Evolutionary conservation across 1,284 basidiomycete species (phyloP).

Genomic region (Pterula multifida): DNA sequence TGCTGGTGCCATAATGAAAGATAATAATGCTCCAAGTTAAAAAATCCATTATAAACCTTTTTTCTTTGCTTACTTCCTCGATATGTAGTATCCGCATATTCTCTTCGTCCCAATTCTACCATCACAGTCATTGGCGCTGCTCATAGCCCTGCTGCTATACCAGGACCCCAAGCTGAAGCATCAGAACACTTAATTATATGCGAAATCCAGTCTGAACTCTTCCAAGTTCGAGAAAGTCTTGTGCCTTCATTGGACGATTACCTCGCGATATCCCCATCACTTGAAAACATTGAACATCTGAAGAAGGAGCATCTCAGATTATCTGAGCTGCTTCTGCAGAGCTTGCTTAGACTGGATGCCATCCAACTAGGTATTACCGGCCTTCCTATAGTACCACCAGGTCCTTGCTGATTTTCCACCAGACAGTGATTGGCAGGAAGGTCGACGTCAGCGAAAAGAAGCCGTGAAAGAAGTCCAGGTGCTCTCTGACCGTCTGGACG

Average conservation of each 20-base stretch:
- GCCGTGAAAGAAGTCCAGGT: slow-evolving; percentile 2
- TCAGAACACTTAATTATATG: neutral
- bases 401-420: neutral
- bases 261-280: neutral
- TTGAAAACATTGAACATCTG: neutral
- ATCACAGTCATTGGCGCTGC: slow-evolving; percentile 45
- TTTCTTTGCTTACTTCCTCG: slow-evolving; percentile 9
- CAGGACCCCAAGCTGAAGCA: neutral
- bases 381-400: neutral
- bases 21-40: slow-evolving; percentile 56
- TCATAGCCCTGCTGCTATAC: slow-evolving; percentile 14
- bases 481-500: neutral
- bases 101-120: slow-evolving; percentile 44
- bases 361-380: neutral
- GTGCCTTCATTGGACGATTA: neutral
- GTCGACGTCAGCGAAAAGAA: neutral
- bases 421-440: neutral
- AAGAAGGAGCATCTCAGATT: neutral
- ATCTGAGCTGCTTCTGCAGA: neutral
- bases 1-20: slow-evolving; percentile 69
- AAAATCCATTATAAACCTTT: slow-evolving; percentile 7
- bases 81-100: slow-evolving; percentile 48
- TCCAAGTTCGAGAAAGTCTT: neutral
- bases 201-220: neutral
- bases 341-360: neutral